Evolutionary conservation across 2,329 filamentous ascomycete species (phyloP).

Genomic region (Ceratocystis eucalypticola): DNA sequence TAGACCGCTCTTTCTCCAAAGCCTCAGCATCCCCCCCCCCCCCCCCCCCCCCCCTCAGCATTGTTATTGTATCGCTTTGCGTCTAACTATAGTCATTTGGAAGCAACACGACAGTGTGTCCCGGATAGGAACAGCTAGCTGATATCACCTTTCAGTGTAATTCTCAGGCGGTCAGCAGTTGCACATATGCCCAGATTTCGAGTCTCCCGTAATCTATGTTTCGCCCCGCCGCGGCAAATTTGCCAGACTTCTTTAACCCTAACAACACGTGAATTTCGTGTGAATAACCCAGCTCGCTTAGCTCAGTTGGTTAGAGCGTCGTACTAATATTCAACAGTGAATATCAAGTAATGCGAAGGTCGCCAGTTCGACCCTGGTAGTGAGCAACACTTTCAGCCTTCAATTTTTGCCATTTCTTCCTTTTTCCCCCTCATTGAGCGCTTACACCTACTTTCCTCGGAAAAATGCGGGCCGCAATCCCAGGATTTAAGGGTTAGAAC

Average conservation of each 20-base stretch:
- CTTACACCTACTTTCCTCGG: slow-evolving; percentile 16
- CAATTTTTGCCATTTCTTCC: neutral
- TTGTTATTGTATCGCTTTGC: too few species aligned
- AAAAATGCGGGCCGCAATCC: slow-evolving; percentile 11
- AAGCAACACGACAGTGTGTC: too few species aligned
- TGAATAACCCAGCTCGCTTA: slow-evolving; percentile 12
- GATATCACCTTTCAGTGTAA: too few species aligned
- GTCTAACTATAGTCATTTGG: too few species aligned
- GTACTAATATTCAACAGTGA: slow-evolving; percentile 14
- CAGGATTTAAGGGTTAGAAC: neutral
- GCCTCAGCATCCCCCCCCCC: too few species aligned
- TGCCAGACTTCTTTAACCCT: neutral
- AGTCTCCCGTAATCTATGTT: too few species aligned
- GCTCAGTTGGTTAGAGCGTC: slow-evolving; percentile 18
- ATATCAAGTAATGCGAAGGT: slow-evolving; percentile 16
- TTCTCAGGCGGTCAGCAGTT: too few species aligned
- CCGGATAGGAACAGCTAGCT: too few species aligned
- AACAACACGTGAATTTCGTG: neutral
- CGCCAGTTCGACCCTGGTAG: slow-evolving; percentile 19
- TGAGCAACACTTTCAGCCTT: slow-evolving; percentile 11
- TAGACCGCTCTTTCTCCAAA: too few species aligned
- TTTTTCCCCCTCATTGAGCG: neutral
- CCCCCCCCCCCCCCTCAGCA: too few species aligned
- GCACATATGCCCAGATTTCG: too few species aligned
- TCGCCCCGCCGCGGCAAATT: too few species aligned